A percentile compares a stretch with the other conserved stretches of the same genome.
Evolutionary conservation across 2,329 filamentous ascomycete species (phyloP).

Genomic region (Cordyceps pruinosa): DNA sequence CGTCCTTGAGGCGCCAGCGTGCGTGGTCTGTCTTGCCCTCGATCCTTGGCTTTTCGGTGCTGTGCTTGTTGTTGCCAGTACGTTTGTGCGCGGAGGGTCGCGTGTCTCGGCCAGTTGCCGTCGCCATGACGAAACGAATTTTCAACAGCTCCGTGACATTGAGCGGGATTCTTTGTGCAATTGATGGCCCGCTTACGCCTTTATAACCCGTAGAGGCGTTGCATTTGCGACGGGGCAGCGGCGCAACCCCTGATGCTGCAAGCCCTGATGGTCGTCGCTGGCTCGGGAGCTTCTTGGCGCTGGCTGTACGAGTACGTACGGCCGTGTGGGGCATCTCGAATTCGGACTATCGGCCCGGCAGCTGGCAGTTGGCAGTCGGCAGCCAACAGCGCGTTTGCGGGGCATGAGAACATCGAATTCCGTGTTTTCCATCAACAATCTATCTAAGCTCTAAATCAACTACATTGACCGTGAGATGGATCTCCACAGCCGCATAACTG

Average conservation of each 20-base stretch:
- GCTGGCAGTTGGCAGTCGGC: neutral
- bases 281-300: neutral
- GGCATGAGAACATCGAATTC: neutral
- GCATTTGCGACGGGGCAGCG: constrained; percentile 4
- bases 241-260: constrained; percentile 1
- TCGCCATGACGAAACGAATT: constrained; percentile 20
- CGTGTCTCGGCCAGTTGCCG: constrained; percentile 24
- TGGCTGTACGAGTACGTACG: too few species aligned
- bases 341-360: constrained; percentile 2
- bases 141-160: neutral
- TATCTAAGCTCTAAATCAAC: neutral
- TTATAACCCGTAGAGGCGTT: constrained; percentile 1
- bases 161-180: too few species aligned
- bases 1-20: constrained; percentile 78
- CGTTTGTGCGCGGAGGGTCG: constrained; percentile 37
- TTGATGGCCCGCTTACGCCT: neutral
- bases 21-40: constrained; percentile 65
- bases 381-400: neutral
- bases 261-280: too few species aligned
- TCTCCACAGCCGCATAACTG: neutral
- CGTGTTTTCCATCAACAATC: neutral
- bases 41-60: constrained; percentile 41
- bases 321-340: constrained; percentile 9
- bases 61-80: constrained; percentile 28
- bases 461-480: neutral